Evolutionary conservation across 2,329 filamentous ascomycete genomes (phyloP).

Genomic region (Colletotrichum lupini): DNA sequence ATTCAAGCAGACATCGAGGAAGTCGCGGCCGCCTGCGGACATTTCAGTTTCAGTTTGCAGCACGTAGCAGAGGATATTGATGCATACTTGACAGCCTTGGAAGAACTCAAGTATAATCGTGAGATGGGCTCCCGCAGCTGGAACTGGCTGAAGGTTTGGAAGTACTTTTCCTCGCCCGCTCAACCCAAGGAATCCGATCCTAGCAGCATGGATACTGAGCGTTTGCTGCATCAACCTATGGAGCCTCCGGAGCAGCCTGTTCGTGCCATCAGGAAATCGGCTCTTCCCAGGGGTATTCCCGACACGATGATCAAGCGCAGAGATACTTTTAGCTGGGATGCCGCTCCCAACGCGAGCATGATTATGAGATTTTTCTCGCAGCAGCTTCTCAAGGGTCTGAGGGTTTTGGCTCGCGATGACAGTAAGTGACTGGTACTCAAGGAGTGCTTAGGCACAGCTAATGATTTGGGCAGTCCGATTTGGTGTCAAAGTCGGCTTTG

Average conservation of each 20-base stretch:
- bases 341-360: constrained; percentile 58
- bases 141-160: constrained; percentile 90
- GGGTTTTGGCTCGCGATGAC: constrained; percentile 65
- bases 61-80: constrained; percentile 93
- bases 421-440: constrained; percentile 49
- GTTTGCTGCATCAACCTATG: constrained; percentile 46
- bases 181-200: constrained; percentile 25
- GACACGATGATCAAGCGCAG: constrained; percentile 62
- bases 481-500: constrained; percentile 92
- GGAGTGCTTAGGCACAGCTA: neutral
- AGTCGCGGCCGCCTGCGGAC: constrained; percentile 95
- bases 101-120: constrained; percentile 82
- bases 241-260: constrained; percentile 46
- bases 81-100: constrained; percentile 83
- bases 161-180: constrained; percentile 18
- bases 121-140: constrained; percentile 74
- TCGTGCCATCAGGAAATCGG: constrained; percentile 62
- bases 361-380: constrained; percentile 59
- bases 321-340: constrained; percentile 67
- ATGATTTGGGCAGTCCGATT: constrained; percentile 66
- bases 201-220: constrained; percentile 56
- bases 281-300: constrained; percentile 66
- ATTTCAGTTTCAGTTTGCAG: constrained; percentile 92
- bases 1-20: constrained; percentile 95
- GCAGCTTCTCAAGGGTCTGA: constrained; percentile 55